Evolutionary conservation across 192 early-diverging fungal genomes (phyloP), one percentile per base, ranked within the genome.

Genomic region (Entomortierella parvispora): DNA sequence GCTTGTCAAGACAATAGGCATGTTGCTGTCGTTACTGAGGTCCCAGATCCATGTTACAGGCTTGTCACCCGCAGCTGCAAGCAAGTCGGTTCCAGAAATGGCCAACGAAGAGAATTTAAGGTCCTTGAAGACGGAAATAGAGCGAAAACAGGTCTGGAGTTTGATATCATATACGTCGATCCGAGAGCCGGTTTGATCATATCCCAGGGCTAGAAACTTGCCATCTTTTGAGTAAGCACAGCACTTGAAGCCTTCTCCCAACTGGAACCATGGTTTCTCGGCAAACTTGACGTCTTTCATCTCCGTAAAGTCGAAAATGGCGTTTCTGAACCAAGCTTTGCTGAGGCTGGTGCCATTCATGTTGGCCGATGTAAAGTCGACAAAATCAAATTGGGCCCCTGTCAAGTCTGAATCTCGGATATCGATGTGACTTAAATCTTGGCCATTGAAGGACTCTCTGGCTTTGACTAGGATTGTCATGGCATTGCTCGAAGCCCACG

Each of bases 161-260:
- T n/a, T n/a, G n/a, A n/a, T 45, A 12, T 59, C 57, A 25, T 59
- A 59, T 12, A 59, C 37, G 43, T 3, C 45, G 57, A 59, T 59
- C n/a, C 22, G n/a, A 22, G 40, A 34, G n/a, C 14, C 12, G 0
- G 3, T 0, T 20, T 44, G 25, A 12, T n/a, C n/a, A n/a, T n/a
- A n/a, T n/a, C 43, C 57, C 9, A 31, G 23, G 2, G 57, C 57
- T 6, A 40, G 25, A n/a, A 14, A 26, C 20, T 44, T 40, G 22
- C 23, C 57, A 23, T 59, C 57, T 22, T 34, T 34, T 0, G 57
- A 59, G 45, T 26, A 22, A 11, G 42, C 42, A 7, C 57, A 59
- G 6, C 20, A 59, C 3, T 1, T 9, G 9, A 59, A 22, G 5
- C 1, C 0, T 11, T 52, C 26, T 6, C 3, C 0, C 10, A 18